Evolutionary conservation across 2,329 filamentous ascomycete genomes (phyloP).

Genomic region (Chaetothyriales sp.): DNA sequence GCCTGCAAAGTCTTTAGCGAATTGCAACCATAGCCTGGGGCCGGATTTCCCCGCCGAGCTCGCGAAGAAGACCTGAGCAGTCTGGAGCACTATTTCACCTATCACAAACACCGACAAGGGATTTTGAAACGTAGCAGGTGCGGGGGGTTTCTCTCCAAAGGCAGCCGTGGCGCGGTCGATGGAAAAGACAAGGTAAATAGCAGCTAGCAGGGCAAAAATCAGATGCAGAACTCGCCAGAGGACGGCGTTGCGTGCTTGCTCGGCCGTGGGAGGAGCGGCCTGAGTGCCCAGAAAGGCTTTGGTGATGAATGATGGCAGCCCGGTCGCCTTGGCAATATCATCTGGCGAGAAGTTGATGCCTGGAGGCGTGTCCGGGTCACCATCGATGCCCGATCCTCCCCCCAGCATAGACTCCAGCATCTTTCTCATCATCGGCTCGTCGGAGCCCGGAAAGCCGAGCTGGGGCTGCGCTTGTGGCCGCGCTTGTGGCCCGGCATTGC

Average conservation of each 20-base stretch:
- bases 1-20: slow-evolving; percentile 25
- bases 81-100: slow-evolving; percentile 30
- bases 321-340: slow-evolving; percentile 16
- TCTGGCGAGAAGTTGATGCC: slow-evolving; percentile 11
- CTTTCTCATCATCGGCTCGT: slow-evolving; percentile 37
- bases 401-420: slow-evolving; percentile 39
- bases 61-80: slow-evolving; percentile 22
- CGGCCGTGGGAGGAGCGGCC: slow-evolving; percentile 24
- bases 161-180: slow-evolving; percentile 24
- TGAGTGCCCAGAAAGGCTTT: slow-evolving; percentile 25
- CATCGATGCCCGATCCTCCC: slow-evolving; percentile 15
- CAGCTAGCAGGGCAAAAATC: slow-evolving; percentile 41
- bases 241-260: slow-evolving; percentile 22
- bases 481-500: slow-evolving; percentile 15
- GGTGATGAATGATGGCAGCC: slow-evolving; percentile 21
- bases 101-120: slow-evolving; percentile 33
- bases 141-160: slow-evolving; percentile 28
- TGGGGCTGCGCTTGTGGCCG: slow-evolving; percentile 15
- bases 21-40: slow-evolving; percentile 23
- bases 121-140: slow-evolving; percentile 30
- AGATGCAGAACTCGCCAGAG: slow-evolving; percentile 45
- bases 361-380: slow-evolving; percentile 7
- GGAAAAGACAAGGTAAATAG: slow-evolving; percentile 34
- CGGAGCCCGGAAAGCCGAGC: slow-evolving; percentile 8
- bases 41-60: slow-evolving; percentile 18